phyloP scores from a whole-genome alignment of 495 filamentous ascomycete species.

The Echria macrotheca region DNA sequence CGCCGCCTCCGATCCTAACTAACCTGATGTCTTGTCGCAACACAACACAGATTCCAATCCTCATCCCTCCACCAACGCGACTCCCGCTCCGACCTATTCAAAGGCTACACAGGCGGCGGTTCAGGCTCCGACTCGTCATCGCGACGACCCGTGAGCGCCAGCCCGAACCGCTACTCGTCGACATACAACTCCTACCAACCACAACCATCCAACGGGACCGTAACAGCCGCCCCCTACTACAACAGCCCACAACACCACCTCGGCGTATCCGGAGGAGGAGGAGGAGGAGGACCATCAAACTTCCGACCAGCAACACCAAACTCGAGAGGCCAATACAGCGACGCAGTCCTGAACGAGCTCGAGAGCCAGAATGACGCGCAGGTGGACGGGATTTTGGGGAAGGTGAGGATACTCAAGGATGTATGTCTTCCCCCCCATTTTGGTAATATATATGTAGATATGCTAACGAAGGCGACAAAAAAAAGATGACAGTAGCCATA shows the following conservation, averaged over 20 bases:
- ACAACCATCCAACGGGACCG: too few species aligned
- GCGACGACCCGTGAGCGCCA: slow-evolving; percentile 46
- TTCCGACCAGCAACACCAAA: slow-evolving; percentile 74
- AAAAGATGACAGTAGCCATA: slow-evolving; percentile 84
- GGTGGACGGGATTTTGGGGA: slow-evolving; percentile 82
- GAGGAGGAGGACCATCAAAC: too few species aligned
- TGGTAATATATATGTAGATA: too few species aligned
- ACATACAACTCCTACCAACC: too few species aligned
- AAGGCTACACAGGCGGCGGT: slow-evolving; percentile 72
- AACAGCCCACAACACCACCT: too few species aligned
- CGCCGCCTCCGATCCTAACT: slow-evolving; percentile 2
- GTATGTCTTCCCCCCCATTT: slow-evolving; percentile 59
- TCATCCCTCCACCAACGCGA: slow-evolving; percentile 74
- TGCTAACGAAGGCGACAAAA: too few species aligned
- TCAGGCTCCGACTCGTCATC: slow-evolving; percentile 44
- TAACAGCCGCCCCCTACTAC: too few species aligned
- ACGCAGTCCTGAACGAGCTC: slow-evolving; percentile 85
- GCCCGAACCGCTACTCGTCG: slow-evolving; percentile 44
- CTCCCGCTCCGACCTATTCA: slow-evolving; percentile 83
- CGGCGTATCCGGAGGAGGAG: too few species aligned
- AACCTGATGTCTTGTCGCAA: not conserved
- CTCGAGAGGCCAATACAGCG: slow-evolving; percentile 82
- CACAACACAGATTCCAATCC: slow-evolving; percentile 50
- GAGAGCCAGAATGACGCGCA: slow-evolving; percentile 94
- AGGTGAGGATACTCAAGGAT: slow-evolving; percentile 88